Evolutionary conservation across 192 early-diverging fungal genomes (phyloP).

Genomic region (Linnemannia zychae): DNA sequence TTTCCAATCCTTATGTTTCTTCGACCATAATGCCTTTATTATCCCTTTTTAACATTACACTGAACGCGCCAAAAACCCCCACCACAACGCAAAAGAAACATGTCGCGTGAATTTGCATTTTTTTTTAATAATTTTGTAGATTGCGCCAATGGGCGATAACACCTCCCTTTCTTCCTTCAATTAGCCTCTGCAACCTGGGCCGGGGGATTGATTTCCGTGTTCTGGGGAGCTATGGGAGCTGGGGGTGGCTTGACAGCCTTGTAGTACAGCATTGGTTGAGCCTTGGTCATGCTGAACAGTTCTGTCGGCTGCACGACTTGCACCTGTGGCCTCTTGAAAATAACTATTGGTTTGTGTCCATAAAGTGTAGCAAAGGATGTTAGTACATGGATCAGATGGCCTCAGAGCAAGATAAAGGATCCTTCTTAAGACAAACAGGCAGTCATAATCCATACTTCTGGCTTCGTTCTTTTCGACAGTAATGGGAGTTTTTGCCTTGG

Average conservation of each 20-base stretch:
- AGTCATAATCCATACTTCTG: conserved; percentile 10
- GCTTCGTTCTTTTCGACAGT: conserved; percentile 9
- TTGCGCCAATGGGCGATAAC: too few relatives aligned
- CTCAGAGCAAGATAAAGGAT: neutral
- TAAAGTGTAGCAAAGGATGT: neutral
- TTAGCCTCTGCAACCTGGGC: neutral
- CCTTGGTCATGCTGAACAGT: conserved; percentile 43
- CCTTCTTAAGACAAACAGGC: neutral
- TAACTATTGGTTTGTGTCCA: neutral
- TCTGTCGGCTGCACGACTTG: conserved; percentile 35
- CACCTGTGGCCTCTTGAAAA: conserved; percentile 23
- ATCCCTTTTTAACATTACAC: neutral
- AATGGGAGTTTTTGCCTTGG: conserved; percentile 14
- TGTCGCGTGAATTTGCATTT: neutral
- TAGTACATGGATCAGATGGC: too few relatives aligned
- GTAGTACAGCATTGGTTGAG: conserved; percentile 43
- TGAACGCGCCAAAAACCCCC: neutral
- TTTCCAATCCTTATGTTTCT: neutral
- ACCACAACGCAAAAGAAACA: neutral
- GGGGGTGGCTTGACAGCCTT: conserved; percentile 47
- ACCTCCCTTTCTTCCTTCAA: neutral
- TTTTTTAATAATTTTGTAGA: neutral
- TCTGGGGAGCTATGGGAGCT: neutral
- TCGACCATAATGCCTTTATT: neutral
- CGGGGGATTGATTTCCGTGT: neutral